These are phyloP conservation scores for Gaeumannomyces sp. DNA, from an alignment of 2,329 filamentous ascomycete genomes.

Conservation along the genomic window DNA sequence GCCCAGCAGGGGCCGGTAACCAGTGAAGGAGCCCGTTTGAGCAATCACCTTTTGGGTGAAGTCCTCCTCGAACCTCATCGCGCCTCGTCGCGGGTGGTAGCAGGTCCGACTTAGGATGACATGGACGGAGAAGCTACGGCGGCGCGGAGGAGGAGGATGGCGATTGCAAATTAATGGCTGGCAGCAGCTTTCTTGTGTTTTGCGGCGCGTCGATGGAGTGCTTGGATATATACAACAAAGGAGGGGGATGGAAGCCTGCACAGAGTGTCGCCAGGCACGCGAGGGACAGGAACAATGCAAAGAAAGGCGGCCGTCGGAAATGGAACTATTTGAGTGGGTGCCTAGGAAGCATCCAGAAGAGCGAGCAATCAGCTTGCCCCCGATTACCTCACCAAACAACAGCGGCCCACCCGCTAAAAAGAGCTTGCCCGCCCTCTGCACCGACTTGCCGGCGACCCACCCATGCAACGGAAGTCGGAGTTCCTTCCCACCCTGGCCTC, in stretches of 20 bases:
- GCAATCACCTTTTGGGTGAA: slow-evolving; percentile 40
- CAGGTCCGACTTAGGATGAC: neutral
- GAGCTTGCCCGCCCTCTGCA: too few species aligned
- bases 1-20: slow-evolving; percentile 43
- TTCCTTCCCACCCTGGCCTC: neutral
- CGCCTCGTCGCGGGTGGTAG: slow-evolving; percentile 15
- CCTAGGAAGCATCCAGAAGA: neutral
- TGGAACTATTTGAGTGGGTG: neutral
- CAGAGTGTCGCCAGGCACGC: neutral
- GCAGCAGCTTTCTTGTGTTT: neutral
- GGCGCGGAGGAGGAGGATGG: slow-evolving; percentile 8
- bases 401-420: neutral
- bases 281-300: neutral
- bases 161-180: neutral
- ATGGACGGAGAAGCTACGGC: slow-evolving; percentile 8
- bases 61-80: slow-evolving; percentile 31
- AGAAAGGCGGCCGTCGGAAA: neutral
- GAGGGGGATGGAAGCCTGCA: neutral
- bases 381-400: neutral
- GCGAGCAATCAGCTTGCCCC: neutral
- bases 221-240: neutral
- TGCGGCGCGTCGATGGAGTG: neutral
- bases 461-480: neutral
- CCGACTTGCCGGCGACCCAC: neutral
- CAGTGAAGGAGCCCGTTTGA: slow-evolving; percentile 56